Conservation (phyloP, 345 rosid genomes). For the Lumnitzera littorea region DNA sequence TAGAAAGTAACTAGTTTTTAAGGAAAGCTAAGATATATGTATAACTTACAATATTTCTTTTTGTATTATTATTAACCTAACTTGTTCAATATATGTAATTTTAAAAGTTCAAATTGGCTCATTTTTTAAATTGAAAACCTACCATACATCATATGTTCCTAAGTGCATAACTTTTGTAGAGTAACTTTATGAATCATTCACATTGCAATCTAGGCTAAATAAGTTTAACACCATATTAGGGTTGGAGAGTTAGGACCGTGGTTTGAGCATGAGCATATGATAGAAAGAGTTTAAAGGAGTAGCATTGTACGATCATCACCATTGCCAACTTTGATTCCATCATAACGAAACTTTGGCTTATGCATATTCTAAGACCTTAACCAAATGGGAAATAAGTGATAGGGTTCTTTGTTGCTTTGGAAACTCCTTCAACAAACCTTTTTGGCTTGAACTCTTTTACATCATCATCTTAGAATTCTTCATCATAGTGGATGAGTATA, state of each 20-base stretch:
- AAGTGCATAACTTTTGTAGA: no score
- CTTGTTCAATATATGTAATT: no score
- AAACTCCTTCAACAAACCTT: constrained; percentile 52
- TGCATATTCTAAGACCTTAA: constrained; percentile 52
- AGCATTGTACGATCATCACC: constrained; percentile 23
- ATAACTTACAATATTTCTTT: no score
- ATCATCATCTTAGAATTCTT: constrained; percentile 51
- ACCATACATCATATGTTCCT: no score
- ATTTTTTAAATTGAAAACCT: no score
- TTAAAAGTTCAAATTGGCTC: no score
- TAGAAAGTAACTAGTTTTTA: no score
- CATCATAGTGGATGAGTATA: constrained; percentile 46
- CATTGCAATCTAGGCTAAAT: constrained; percentile 20
- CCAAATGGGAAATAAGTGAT: constrained; percentile 57
- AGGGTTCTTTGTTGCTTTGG: constrained; percentile 57
- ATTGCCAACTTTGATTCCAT: constrained; percentile 47
- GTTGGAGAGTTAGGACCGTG: constrained; percentile 33
- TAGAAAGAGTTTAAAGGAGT: no score
- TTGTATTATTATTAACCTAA: no score
- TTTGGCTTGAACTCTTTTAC: constrained; percentile 62
- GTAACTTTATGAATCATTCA: no score
- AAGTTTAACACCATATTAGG: constrained; percentile 55
- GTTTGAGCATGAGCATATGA: constrained; percentile 22
- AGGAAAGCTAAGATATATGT: no score
- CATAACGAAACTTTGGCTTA: constrained; percentile 58